Evolutionary conservation across 345 rosid species (phyloP).

Genomic region (Citrus medica): DNA sequence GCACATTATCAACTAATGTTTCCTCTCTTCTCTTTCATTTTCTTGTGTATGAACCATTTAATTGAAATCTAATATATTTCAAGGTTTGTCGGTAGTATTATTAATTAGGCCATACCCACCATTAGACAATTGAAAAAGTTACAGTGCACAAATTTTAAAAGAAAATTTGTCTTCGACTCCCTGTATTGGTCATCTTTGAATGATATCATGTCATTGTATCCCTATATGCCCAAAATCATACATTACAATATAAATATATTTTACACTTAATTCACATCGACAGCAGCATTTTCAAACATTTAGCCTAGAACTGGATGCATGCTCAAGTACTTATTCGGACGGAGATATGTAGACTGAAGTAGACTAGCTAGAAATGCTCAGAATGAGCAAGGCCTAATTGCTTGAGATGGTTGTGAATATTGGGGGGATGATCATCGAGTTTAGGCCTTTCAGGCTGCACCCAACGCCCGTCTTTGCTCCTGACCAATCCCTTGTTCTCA

Average conservation of each 20-base stretch:
- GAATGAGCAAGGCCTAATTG: conserved; percentile 32
- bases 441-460: conserved; percentile 66
- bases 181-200: no score
- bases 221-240: no score
- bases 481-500: conserved; percentile 71
- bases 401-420: conserved; percentile 47
- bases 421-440: conserved; percentile 60
- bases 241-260: no score
- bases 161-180: not conserved
- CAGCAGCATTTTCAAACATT: no score
- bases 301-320: no score
- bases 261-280: no score
- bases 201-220: no score
- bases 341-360: no score
- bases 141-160: not conserved
- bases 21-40: not conserved
- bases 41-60: not conserved
- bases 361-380: not conserved
- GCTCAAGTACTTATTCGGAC: no score
- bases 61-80: not conserved
- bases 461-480: conserved; percentile 73
- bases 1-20: not conserved
- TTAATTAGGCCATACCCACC: not conserved
- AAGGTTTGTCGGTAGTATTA: no score
- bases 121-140: not conserved